A percentile compares a stretch with the other conserved stretches of the same genome.
Conservation (phyloP, 1,284 basidiomycete species). For the Phellinidium pouzarii region DNA sequence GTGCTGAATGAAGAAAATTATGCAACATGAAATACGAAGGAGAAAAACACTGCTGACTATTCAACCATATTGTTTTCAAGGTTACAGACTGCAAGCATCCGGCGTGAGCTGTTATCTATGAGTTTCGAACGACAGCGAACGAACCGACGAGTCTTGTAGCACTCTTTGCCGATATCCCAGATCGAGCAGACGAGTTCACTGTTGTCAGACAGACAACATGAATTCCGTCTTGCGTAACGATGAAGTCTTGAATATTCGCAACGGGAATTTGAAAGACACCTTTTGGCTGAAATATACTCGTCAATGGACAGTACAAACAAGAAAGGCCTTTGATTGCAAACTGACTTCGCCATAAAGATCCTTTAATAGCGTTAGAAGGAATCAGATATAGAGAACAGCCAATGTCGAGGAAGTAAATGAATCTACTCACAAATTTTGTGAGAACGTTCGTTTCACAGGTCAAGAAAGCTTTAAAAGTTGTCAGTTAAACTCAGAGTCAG, state of each 20-base stretch:
- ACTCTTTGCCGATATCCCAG: neutral
- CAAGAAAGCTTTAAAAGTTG: slow-evolving; percentile 1
- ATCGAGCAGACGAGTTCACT: neutral
- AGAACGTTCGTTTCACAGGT: slow-evolving; percentile 4
- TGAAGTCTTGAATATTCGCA: slow-evolving; percentile 8
- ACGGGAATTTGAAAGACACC: slow-evolving; percentile 7
- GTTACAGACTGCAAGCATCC: slow-evolving; percentile 3
- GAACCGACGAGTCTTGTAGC: slow-evolving; percentile 10
- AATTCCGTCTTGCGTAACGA: slow-evolving; percentile 7
- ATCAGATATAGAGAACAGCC: neutral
- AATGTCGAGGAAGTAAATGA: neutral
- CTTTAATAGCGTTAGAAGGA: neutral
- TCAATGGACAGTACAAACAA: neutral
- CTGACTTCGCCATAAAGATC: slow-evolving; percentile 1
- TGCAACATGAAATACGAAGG: neutral
- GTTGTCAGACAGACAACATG: slow-evolving; percentile 8
- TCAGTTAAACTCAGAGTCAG: neutral
- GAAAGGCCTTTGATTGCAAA: neutral
- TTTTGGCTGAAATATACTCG: neutral
- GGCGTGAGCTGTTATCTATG: neutral
- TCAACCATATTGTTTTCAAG: slow-evolving; percentile 6
- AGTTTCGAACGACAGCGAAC: neutral
- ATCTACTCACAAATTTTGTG: slow-evolving; percentile 7
- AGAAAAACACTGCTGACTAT: slow-evolving; percentile 2
- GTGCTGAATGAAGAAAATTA: neutral